These are phyloP conservation scores for Coccomyxa sp. DNA, from an alignment of 139 green algal species.

Conservation along the genomic window DNA sequence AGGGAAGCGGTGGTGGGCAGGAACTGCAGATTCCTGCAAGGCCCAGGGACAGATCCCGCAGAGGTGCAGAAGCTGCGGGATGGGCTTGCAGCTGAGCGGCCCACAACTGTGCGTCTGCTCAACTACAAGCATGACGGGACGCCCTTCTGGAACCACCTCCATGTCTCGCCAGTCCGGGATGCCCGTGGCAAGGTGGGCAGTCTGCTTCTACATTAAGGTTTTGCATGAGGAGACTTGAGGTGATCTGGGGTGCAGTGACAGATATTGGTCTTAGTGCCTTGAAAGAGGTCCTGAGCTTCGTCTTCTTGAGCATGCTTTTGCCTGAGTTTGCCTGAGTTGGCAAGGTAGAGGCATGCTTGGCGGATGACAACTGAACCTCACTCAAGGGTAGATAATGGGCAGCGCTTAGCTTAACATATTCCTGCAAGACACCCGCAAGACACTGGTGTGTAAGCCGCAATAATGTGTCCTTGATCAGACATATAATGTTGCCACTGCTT, in stretches of 20 bases:
- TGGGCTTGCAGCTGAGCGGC: conserved; percentile 26
- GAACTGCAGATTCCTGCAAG: conserved; percentile 65
- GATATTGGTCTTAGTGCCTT: no score
- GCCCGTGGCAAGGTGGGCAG: conserved; percentile 21
- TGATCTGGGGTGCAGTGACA: no score
- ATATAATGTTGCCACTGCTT: neutral
- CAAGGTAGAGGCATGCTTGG: neutral
- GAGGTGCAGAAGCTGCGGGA: conserved; percentile 30
- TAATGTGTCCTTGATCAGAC: neutral
- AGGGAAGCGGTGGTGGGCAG: conserved; percentile 43
- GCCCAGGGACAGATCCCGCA: conserved; percentile 29
- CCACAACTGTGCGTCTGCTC: conserved; percentile 41
- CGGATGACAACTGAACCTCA: neutral
- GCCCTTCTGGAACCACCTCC: conserved; percentile 63
- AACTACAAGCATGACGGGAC: conserved; percentile 57
- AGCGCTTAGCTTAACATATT: neutral
- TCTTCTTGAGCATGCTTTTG: neutral
- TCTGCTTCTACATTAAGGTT: neutral
- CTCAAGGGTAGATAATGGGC: neutral
- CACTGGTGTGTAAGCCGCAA: neutral
- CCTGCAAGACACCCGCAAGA: neutral
- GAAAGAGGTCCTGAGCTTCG: no score
- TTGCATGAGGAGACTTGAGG: no score
- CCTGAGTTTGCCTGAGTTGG: neutral
- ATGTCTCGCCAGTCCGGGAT: conserved; percentile 51